Conservation (phyloP, 805 yeast genomes). For the Starmerella stellata region DNA sequence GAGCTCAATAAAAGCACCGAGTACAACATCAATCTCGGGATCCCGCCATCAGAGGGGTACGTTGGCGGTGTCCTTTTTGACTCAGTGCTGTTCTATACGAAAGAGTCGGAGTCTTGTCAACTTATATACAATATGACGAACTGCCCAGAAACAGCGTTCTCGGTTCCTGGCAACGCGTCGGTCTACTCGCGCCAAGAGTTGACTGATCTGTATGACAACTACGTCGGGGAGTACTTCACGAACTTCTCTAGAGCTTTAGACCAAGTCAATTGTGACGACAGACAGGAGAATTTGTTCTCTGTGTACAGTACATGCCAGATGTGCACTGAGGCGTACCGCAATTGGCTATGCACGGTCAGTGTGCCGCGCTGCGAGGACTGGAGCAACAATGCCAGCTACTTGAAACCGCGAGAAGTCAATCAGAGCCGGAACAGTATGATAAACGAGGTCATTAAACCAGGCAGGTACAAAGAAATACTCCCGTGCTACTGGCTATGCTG, state of each 20-base stretch:
- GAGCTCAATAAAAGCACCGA: constrained; percentile 43
- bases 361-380: constrained; percentile 66
- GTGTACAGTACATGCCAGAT: constrained; percentile 56
- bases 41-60: constrained; percentile 6
- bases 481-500: constrained; percentile 78
- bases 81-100: constrained; percentile 34
- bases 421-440: constrained; percentile 46
- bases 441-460: constrained; percentile 36
- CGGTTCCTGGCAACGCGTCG: constrained; percentile 47
- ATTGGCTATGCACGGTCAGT: constrained; percentile 79
- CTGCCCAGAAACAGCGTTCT: constrained; percentile 67
- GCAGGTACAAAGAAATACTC: constrained; percentile 54
- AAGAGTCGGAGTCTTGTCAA: constrained; percentile 45
- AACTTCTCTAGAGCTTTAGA: constrained; percentile 64
- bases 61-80: constrained; percentile 48
- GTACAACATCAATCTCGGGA: constrained; percentile 46
- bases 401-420: constrained; percentile 29
- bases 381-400: constrained; percentile 22
- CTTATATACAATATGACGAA: constrained; percentile 57
- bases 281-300: constrained; percentile 49
- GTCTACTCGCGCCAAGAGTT: constrained; percentile 24
- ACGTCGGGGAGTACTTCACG: constrained; percentile 36
- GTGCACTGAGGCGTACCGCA: constrained; percentile 51
- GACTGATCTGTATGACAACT: constrained; percentile 39
- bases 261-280: constrained; percentile 52